Evolutionary conservation across 208 protist species (phyloP), one percentile per base, ranked within the genome.

Genomic region (Tritrichomonas musculus): DNA sequence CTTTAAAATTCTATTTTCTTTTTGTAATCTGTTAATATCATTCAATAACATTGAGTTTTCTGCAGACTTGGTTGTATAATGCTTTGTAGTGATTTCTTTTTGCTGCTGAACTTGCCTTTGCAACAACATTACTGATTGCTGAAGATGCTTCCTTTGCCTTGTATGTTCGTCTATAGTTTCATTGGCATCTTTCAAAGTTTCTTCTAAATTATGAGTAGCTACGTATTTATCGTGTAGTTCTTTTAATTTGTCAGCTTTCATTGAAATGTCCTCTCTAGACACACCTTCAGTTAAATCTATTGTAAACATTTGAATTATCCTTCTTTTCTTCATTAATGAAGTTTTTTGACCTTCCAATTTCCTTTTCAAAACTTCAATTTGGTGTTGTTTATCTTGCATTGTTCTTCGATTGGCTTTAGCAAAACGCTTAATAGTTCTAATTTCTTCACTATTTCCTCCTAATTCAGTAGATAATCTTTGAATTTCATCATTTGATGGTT

Each of bases 401-500:
- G 33, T 84, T 84, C 73, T 49, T 8, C 53, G 36, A 53, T 84
- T 84, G 22, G 73, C 36, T 53, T 49, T 49, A 33, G 44, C 25
- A n/a, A 53, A 49, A 53, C 73, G 27, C 25, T 53, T 84, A 20
- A 53, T 84, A 53, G 73, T 84, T 33, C 73, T 9, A 53, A 84
- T 84, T 84, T 84, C 73, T 84, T 84, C 73, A 53, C 22, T 84
- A 25, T 33, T 84, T 22, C 73, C 73, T 33, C 53, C 44, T 1
- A 84, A n/a, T 84, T 84, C 73, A 0, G 44, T 8, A 47, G 5
- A 39, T 17, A 53, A 44, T 84, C 44, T 84, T 11, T 17, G 17
- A 84, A 84, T 84, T 84, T 84, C 73, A 84, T 84, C 73, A 30
- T 53, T 84, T n/a, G 73, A 47, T 53, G 73, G 73, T n/a, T 84